Percentiles rank a stretch among this genome's conserved stretches.
Evolutionary conservation across 345 rosid species (phyloP).

Genomic region (Eucalyptus marginata): DNA sequence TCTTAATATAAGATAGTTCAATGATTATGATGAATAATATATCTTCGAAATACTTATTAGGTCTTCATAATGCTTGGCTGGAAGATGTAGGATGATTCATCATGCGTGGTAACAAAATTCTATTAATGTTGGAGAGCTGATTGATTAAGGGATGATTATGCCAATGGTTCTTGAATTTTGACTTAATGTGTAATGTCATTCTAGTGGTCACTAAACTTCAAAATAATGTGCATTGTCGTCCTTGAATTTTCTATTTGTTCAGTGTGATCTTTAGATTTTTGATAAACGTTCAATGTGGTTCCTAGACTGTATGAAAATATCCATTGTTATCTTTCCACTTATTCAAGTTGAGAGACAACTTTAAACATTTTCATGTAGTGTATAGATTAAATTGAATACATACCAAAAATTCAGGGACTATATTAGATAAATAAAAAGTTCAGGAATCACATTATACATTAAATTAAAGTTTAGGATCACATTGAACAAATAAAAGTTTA

Average conservation of each 20-base stretch:
- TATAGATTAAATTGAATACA: fast-evolving
- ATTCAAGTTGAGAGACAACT: neutral
- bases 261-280: neutral
- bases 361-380: neutral
- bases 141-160: neutral
- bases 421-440: too few relatives aligned
- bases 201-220: neutral
- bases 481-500: neutral
- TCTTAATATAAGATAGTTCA: neutral
- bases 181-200: neutral
- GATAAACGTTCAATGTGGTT: fast-evolving
- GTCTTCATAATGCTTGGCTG: neutral
- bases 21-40: neutral
- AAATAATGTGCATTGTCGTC: fast-evolving
- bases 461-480: too few relatives aligned
- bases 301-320: neutral
- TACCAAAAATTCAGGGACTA: neutral
- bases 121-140: neutral
- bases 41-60: neutral
- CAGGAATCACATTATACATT: too few relatives aligned
- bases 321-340: neutral
- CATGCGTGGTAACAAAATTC: neutral
- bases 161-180: neutral
- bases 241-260: fast-evolving
- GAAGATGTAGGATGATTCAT: neutral